These are phyloP conservation scores for Venturia effusa DNA, from an alignment of 2,329 filamentous ascomycete genomes.

Conservation along the genomic window DNA sequence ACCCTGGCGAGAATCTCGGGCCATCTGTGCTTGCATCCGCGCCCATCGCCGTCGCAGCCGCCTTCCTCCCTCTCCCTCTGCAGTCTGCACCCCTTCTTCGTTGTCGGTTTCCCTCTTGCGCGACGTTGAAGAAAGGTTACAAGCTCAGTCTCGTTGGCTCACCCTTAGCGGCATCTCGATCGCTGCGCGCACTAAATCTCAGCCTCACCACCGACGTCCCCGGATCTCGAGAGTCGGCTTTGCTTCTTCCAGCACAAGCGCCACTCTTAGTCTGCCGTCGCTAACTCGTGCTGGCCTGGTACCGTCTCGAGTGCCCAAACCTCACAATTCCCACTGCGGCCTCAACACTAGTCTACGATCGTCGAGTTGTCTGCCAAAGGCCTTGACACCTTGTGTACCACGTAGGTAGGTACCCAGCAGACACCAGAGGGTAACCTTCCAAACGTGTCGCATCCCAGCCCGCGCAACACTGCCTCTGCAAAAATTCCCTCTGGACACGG, in stretches of 20 bases:
- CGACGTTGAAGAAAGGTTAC: constrained; percentile 4
- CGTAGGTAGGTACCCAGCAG: background rate
- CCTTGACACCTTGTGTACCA: background rate
- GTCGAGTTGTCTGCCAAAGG: too few species aligned
- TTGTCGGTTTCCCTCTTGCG: background rate
- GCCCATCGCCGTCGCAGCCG: background rate
- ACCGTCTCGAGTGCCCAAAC: constrained; percentile 1
- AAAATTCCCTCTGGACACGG: background rate
- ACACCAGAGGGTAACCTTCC: background rate
- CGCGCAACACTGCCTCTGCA: background rate
- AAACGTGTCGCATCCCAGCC: background rate
- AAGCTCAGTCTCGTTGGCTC: background rate
- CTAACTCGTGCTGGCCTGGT: constrained; percentile 2
- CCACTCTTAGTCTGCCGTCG: background rate
- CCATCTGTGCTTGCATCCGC: background rate
- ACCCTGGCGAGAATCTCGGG: background rate
- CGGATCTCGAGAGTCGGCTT: constrained; percentile 1
- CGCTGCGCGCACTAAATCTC: background rate
- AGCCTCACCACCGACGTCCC: background rate
- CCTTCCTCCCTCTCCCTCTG: background rate
- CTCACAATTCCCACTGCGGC: background rate
- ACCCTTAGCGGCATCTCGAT: constrained; percentile 1
- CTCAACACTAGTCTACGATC: constrained; percentile 1
- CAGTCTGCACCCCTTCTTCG: background rate
- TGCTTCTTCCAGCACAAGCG: constrained; percentile 3